A percentile compares a stretch with the other conserved stretches of the same genome.
Conservation (phyloP, 176 grass and related monocot species). For the maize (Zea mays) region Zm-B73-REFERENCE-NAM-5.0 NC_050105.1:131071501-131072000, state of each 20-base stretch:
- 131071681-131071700: no score
- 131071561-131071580: constrained; percentile 8
- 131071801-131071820: not conserved
- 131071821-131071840: not conserved
- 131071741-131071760: constrained; percentile 6
- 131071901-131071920: not conserved
- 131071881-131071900: not conserved
- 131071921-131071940: not conserved
- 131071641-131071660: constrained; percentile 24
- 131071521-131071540: constrained; percentile 8
- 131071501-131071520: constrained; percentile 47
- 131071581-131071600: constrained; percentile 58
- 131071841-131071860: not conserved
- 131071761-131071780: not conserved
- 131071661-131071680: not conserved
- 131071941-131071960: constrained; percentile 6
- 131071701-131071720: no score
- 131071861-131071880: not conserved
- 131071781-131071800: not conserved
- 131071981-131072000: not conserved
- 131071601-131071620: constrained; percentile 53
- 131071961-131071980: constrained; percentile 20
- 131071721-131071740: not conserved
- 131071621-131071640: constrained; percentile 48
- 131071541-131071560: constrained; percentile 6